A percentile compares a stretch with the other conserved stretches of the same genome.
Conservation (phyloP, 202 grass and related monocot species). For the Setaria viridis region DNA sequence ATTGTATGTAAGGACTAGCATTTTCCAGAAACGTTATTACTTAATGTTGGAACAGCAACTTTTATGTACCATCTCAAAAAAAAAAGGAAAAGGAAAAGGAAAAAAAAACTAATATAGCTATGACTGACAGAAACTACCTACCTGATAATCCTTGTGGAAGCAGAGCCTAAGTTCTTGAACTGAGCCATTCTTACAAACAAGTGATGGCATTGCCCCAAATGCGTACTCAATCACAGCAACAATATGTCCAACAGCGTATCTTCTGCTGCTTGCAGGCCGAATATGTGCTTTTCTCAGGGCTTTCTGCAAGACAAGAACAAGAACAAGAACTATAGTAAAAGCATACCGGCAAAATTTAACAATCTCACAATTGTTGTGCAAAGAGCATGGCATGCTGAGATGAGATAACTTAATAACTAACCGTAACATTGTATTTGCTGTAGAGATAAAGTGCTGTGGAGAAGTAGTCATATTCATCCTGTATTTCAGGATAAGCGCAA, state of each 20-base stretch:
- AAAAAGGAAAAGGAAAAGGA: not conserved
- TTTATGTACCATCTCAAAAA: conserved; percentile 1
- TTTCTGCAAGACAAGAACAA: conserved; percentile 52
- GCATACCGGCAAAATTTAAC: not conserved
- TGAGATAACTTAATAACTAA: conserved; percentile 30
- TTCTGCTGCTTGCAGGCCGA: conserved; percentile 42
- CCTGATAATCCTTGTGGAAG: conserved; percentile 95
- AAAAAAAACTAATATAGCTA: not conserved
- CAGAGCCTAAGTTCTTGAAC: conserved; percentile 90
- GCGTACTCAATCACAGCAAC: conserved; percentile 61
- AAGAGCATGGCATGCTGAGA: not conserved
- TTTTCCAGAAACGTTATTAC: not conserved
- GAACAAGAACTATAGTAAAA: not conserved
- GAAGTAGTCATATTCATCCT: conserved; percentile 95
- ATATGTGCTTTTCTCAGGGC: conserved; percentile 65
- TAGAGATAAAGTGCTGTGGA: conserved; percentile 83
- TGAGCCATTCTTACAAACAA: conserved; percentile 78
- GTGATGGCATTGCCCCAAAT: conserved; percentile 81
- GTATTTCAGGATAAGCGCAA: conserved; percentile 81
- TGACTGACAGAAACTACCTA: conserved; percentile 41
- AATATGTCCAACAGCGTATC: conserved; percentile 66
- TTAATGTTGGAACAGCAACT: not conserved
- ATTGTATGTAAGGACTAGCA: not conserved
- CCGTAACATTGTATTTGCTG: conserved; percentile 91
- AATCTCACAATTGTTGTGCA: not conserved